Percentiles rank a stretch among this genome's conserved stretches.
phyloP scores from a whole-genome alignment of 306 rosid species.

The Vicia villosa region DNA sequence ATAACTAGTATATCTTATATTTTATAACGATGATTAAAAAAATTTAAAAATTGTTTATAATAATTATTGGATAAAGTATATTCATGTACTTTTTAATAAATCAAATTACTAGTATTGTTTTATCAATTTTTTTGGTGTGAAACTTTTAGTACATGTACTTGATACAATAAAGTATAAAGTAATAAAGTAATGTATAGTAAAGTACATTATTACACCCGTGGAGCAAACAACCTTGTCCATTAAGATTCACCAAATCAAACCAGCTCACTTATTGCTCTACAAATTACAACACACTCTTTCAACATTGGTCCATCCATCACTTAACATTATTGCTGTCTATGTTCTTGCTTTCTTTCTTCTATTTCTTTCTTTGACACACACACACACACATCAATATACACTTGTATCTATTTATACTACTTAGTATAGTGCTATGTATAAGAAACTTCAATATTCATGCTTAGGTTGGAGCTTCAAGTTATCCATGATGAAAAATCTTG shows the following conservation, averaged over 20 bases:
- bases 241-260: background rate
- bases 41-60: too few relatives aligned
- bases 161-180: background rate
- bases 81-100: background rate
- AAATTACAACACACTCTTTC: conserved; percentile 7
- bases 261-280: background rate
- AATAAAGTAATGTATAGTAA: background rate
- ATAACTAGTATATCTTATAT: background rate
- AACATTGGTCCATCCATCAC: background rate
- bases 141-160: background rate
- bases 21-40: too few relatives aligned
- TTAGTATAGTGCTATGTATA: background rate
- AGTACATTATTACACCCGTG: background rate
- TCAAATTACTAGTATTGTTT: background rate
- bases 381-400: background rate
- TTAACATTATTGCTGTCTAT: background rate
- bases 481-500: conserved; percentile 18
- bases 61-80: background rate
- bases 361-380: background rate
- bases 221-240: background rate
- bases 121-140: background rate
- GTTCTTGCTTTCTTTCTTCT: background rate
- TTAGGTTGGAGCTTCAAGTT: conserved; percentile 16
- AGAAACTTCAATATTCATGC: conserved; percentile 23
- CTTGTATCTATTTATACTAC: background rate